Conservation (phyloP, 2,329 filamentous ascomycete species). For the Apiospora saccharicola region DNA sequence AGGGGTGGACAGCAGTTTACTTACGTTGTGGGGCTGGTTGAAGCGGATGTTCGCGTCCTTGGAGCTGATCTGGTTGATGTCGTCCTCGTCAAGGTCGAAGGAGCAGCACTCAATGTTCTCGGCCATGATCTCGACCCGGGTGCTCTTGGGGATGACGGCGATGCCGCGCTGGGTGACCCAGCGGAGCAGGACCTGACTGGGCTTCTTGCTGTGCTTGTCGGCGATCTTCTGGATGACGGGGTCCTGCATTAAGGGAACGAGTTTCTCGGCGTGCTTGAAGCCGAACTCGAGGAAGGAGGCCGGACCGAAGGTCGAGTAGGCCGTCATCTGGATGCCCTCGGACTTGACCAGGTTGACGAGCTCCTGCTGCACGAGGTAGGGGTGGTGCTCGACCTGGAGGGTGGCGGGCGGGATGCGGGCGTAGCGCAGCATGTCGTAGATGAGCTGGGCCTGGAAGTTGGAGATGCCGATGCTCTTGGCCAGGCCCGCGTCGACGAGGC, state of each 20-base stretch:
- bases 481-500: slow-evolving; percentile 72
- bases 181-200: slow-evolving; percentile 82
- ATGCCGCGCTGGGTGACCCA: slow-evolving; percentile 87
- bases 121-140: slow-evolving; percentile 57
- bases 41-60: slow-evolving; percentile 75
- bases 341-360: slow-evolving; percentile 74
- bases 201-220: slow-evolving; percentile 73
- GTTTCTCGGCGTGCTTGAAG: slow-evolving; percentile 71
- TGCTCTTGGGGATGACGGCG: slow-evolving; percentile 84
- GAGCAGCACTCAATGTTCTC: slow-evolving; percentile 72
- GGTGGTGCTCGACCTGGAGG: slow-evolving; percentile 91
- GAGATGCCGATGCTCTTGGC: slow-evolving; percentile 79
- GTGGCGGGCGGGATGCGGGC: slow-evolving; percentile 77
- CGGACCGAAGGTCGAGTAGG: slow-evolving; percentile 85
- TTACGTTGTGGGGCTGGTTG: slow-evolving; percentile 77
- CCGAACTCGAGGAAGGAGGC: slow-evolving; percentile 80
- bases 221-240: slow-evolving; percentile 70
- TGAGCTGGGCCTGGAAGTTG: slow-evolving; percentile 81
- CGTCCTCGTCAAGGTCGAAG: slow-evolving; percentile 71
- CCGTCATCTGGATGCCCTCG: slow-evolving; percentile 77
- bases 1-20: slow-evolving; percentile 40
- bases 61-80: slow-evolving; percentile 70
- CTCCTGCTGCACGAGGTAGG: slow-evolving; percentile 79
- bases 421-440: slow-evolving; percentile 83
- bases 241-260: slow-evolving; percentile 76